These are phyloP conservation scores for Onygenales sp. DNA, from an alignment of 2,329 filamentous ascomycete species.

Conservation along the genomic window DNA sequence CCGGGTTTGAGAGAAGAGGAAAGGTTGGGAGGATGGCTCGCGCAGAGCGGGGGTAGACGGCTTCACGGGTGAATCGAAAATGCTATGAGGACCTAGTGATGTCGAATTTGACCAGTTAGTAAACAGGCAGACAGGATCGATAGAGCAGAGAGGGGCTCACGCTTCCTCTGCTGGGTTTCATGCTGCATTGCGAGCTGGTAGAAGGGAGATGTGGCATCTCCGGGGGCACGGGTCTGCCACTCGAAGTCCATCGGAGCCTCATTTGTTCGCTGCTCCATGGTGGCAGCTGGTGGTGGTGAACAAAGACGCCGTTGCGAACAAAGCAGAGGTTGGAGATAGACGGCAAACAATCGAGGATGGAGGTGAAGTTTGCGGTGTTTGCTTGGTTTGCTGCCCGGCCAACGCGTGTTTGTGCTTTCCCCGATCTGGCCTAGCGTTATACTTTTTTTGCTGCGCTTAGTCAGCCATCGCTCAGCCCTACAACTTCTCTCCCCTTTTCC, in stretches of 20 bases:
- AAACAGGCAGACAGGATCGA: background rate
- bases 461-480: no score
- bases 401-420: no score
- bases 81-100: slow-evolving; percentile 27
- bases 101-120: background rate
- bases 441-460: no score
- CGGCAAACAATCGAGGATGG: background rate
- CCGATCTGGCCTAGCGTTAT: no score
- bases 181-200: slow-evolving; percentile 37
- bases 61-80: slow-evolving; percentile 42
- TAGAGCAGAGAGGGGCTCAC: slow-evolving; percentile 20
- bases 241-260: slow-evolving; percentile 45
- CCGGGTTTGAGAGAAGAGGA: slow-evolving; percentile 37
- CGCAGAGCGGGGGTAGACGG: slow-evolving; percentile 36
- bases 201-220: slow-evolving; percentile 38
- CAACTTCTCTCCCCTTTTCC: no score
- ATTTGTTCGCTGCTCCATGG: slow-evolving; percentile 30
- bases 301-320: background rate
- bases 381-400: background rate
- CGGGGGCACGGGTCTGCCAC: slow-evolving; percentile 37
- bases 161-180: slow-evolving; percentile 31
- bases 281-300: background rate
- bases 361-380: background rate
- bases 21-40: slow-evolving; percentile 41
- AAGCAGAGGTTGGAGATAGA: background rate